Evolutionary conservation across 176 grass and related monocot genomes (phyloP).

Genomic region (Urochloa ruziziensis): DNA sequence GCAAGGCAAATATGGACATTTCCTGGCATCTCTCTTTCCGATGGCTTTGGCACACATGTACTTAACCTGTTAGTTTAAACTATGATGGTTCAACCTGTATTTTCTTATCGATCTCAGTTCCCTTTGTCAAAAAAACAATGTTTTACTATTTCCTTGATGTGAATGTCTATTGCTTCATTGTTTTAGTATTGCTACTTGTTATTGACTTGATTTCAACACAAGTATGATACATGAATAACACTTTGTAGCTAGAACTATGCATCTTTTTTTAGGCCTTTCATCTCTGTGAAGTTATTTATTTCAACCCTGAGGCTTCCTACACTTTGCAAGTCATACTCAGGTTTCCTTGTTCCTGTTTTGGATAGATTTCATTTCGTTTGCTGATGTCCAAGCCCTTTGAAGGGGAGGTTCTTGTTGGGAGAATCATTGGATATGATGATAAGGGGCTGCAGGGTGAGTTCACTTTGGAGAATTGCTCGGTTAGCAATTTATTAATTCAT

Average conservation of each 20-base stretch:
- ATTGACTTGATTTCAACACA: background rate
- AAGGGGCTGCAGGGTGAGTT: conserved; percentile 68
- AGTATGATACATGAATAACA: background rate
- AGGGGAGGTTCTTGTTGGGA: conserved; percentile 84
- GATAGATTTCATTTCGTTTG: conserved; percentile 76
- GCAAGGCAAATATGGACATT: background rate
- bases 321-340: conserved; percentile 4
- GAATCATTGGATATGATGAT: conserved; percentile 76
- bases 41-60: background rate
- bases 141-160: no score
- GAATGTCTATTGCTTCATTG: background rate
- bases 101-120: background rate
- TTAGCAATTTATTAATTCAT: background rate
- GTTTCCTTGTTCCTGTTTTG: background rate
- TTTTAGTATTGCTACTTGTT: background rate
- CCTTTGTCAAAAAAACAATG: background rate
- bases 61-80: background rate
- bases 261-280: background rate
- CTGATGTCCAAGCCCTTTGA: conserved; percentile 79
- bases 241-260: background rate
- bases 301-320: background rate
- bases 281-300: background rate
- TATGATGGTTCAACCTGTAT: background rate
- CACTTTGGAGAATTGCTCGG: conserved; percentile 1
- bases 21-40: background rate